Evolutionary conservation across 2,329 filamentous ascomycete species (phyloP).

Genomic region (Ilyonectria destructans): DNA sequence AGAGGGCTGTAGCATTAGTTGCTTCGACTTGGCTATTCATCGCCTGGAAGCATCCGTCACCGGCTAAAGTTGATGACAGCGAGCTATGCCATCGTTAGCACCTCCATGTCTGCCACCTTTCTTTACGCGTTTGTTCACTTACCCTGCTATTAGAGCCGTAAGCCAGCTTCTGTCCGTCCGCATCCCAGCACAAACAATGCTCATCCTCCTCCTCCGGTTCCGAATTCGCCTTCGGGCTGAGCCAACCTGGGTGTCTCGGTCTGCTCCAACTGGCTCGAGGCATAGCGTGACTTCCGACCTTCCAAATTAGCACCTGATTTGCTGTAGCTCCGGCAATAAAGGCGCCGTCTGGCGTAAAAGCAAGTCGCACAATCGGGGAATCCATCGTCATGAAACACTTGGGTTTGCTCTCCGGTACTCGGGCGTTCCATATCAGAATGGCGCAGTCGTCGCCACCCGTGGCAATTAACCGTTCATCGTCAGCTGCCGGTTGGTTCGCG

Average conservation of each 20-base stretch:
- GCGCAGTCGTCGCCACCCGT: constrained; percentile 76
- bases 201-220: constrained; percentile 73
- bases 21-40: neutral
- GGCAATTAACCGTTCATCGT: constrained; percentile 72
- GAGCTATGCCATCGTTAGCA: constrained; percentile 55
- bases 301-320: constrained; percentile 75
- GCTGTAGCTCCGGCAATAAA: constrained; percentile 76
- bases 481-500: constrained; percentile 52
- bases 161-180: constrained; percentile 73
- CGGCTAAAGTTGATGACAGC: constrained; percentile 68
- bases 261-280: constrained; percentile 75
- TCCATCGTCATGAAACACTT: constrained; percentile 76
- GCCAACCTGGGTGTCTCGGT: constrained; percentile 70
- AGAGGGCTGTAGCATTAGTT: neutral
- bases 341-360: constrained; percentile 76
- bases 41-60: constrained; percentile 43
- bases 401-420: constrained; percentile 68
- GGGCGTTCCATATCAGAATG: constrained; percentile 75
- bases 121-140: constrained; percentile 53
- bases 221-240: constrained; percentile 69
- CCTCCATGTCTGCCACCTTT: neutral
- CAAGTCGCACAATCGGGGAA: constrained; percentile 70
- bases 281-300: constrained; percentile 71
- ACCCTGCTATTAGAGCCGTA: constrained; percentile 77
- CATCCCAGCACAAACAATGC: constrained; percentile 76